Conservation (phyloP, 2,329 filamentous ascomycete species). For the Mariannaea sp. region DNA sequence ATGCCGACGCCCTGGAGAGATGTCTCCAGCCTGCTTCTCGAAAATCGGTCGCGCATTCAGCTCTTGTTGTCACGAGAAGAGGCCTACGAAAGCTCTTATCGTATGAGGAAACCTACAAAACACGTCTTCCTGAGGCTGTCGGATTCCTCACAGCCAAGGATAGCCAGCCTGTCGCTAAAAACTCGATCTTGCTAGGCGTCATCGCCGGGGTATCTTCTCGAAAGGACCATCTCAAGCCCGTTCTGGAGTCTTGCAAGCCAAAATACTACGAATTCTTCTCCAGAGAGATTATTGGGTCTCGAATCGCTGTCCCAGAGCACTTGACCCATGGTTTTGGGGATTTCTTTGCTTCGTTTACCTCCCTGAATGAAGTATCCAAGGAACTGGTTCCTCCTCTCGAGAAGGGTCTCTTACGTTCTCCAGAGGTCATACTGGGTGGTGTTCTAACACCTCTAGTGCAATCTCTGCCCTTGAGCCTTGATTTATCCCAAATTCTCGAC, state of each 20-base stretch:
- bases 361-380: conserved; percentile 72
- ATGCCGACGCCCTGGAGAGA: conserved; percentile 77
- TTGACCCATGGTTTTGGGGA: conserved; percentile 75
- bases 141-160: conserved; percentile 71
- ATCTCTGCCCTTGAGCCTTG: conserved; percentile 70
- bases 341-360: conserved; percentile 80
- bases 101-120: conserved; percentile 57
- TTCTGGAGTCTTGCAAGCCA: conserved; percentile 68
- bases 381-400: conserved; percentile 82
- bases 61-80: conserved; percentile 77
- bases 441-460: conserved; percentile 74
- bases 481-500: conserved; percentile 76
- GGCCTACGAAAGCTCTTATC: conserved; percentile 77
- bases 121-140: conserved; percentile 67
- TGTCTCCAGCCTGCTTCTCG: conserved; percentile 71
- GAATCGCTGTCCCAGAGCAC: conserved; percentile 70
- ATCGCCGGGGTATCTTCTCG: conserved; percentile 86
- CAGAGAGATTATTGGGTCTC: conserved; percentile 83
- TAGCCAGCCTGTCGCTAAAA: conserved; percentile 65
- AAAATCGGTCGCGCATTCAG: conserved; percentile 70
- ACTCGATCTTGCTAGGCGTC: conserved; percentile 80
- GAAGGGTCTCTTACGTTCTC: conserved; percentile 85
- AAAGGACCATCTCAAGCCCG: conserved; percentile 63
- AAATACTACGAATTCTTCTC: conserved; percentile 82
- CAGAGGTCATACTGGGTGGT: conserved; percentile 84